Conservation (phyloP, 345 rosid genomes). For the Eucalyptus viminalis region DNA sequence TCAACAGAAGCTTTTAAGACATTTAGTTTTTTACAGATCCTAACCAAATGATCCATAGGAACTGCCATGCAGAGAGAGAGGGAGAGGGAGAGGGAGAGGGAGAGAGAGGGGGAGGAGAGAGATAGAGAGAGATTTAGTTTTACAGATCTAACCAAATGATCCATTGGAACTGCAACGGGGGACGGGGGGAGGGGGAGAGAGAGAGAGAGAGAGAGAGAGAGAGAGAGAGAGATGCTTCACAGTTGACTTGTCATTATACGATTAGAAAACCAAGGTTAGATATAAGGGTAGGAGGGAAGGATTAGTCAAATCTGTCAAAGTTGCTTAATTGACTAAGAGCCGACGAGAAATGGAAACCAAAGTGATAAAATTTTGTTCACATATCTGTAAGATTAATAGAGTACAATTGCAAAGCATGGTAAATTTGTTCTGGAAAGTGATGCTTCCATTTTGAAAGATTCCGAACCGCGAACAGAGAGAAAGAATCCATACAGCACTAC, state of each 20-base stretch:
- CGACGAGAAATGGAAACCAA: neutral
- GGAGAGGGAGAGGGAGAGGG: rapidly evolving
- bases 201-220: too few relatives aligned
- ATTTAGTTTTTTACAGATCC: neutral
- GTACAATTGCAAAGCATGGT: neutral
- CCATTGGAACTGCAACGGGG: neutral
- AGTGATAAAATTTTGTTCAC: neutral
- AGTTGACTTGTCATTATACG: neutral
- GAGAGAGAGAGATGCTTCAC: neutral
- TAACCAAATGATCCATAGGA: neutral
- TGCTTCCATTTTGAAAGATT: neutral
- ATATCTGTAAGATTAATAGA: neutral
- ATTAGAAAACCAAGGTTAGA: neutral
- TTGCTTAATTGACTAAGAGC: neutral
- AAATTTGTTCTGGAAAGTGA: neutral
- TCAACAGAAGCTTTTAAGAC: neutral
- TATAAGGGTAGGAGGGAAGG: neutral
- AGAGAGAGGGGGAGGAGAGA: too few relatives aligned
- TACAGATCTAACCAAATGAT: too few relatives aligned
- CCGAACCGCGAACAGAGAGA: neutral
- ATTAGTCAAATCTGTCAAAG: neutral
- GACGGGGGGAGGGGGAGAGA: neutral
- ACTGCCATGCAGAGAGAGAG: neutral
- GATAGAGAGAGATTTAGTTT: too few relatives aligned
- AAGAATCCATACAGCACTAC: neutral